Evolutionary conservation across 2,329 filamentous ascomycete species (phyloP).

Genomic region (Trichophyton simii): DNA sequence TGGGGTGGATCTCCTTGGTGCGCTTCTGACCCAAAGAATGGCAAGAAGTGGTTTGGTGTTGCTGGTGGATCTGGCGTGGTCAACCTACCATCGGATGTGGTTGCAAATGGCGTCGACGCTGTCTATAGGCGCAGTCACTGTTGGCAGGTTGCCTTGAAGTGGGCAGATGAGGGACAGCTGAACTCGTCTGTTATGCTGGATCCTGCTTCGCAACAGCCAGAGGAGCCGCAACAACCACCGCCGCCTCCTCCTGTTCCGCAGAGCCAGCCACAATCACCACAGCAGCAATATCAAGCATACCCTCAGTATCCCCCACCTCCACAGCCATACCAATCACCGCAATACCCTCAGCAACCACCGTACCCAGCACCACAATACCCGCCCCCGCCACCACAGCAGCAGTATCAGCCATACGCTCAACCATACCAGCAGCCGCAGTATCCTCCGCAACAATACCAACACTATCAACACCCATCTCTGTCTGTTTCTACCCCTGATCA

Average conservation of each 20-base stretch:
- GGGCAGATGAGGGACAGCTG: constrained; percentile 37
- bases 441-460: constrained; percentile 5
- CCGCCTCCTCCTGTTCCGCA: neutral
- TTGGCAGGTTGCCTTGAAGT: constrained; percentile 52
- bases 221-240: neutral
- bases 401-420: neutral
- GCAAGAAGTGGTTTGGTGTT: constrained; percentile 38
- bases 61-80: constrained; percentile 54
- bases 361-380: neutral
- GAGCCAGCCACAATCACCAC: neutral
- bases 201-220: neutral
- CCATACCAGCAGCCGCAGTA: constrained; percentile 3
- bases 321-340: neutral
- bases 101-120: constrained; percentile 55
- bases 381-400: neutral
- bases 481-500: neutral
- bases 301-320: neutral
- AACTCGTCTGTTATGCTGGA: constrained; percentile 22
- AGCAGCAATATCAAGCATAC: neutral
- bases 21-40: constrained; percentile 32
- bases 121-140: constrained; percentile 58
- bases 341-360: neutral
- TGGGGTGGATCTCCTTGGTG: constrained; percentile 39
- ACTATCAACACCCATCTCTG: neutral
- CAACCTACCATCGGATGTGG: constrained; percentile 49